Evolutionary conservation across 2,329 filamentous ascomycete genomes (phyloP).

Genomic region (Fusarium hainanense): DNA sequence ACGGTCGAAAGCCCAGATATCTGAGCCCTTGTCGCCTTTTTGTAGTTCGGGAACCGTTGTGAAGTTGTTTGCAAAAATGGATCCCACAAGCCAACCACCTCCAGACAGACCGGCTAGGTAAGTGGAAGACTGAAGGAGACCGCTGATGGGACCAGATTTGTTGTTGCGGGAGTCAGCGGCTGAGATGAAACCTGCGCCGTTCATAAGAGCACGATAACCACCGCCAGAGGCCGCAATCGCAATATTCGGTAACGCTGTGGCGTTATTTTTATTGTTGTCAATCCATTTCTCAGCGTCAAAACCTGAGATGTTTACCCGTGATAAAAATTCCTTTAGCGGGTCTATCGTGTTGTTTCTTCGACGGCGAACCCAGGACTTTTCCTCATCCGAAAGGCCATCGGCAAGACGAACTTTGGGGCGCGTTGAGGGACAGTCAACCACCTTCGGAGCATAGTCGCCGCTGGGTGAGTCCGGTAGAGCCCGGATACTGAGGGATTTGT

Average conservation of each 20-base stretch:
- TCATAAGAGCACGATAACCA: conserved; percentile 86
- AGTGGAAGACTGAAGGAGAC: conserved; percentile 81
- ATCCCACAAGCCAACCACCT: conserved; percentile 85
- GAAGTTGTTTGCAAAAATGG: conserved; percentile 86
- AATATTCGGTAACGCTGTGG: conserved; percentile 64
- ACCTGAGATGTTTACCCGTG: conserved; percentile 75
- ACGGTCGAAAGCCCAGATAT: conserved; percentile 56
- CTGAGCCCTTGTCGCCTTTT: conserved; percentile 47
- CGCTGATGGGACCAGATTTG: conserved; percentile 76
- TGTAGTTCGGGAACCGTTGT: conserved; percentile 60
- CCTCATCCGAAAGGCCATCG: conserved; percentile 70
- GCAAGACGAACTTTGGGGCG: conserved; percentile 76
- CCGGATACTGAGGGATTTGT: background rate
- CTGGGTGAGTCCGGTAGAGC: conserved; percentile 24
- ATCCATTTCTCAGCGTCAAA: conserved; percentile 82
- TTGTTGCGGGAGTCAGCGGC: conserved; percentile 75
- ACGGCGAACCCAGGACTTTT: conserved; percentile 77
- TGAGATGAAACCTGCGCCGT: conserved; percentile 82
- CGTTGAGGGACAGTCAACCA: conserved; percentile 74
- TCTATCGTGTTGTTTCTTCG: conserved; percentile 78
- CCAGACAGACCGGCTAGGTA: conserved; percentile 86
- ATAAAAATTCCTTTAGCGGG: conserved; percentile 78
- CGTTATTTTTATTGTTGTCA: conserved; percentile 45
- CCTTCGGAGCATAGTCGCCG: conserved; percentile 71
- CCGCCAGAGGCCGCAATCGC: conserved; percentile 86